Conservation (phyloP, 345 rosid genomes). For the Boechera divaricarpa region DNA sequence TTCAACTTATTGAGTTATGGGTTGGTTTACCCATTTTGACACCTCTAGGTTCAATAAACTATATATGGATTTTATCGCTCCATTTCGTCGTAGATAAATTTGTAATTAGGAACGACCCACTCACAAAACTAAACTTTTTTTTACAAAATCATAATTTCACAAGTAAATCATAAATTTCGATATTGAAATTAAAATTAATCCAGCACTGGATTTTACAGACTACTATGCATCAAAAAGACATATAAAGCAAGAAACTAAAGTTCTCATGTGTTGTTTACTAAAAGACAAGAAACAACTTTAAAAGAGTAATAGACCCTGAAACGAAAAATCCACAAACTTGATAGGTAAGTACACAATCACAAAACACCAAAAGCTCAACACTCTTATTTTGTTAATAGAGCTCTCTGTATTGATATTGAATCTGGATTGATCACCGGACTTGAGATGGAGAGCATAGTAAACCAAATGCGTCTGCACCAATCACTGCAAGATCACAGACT, state of each 20-base stretch:
- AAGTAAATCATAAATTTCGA: not conserved
- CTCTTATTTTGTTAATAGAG: not conserved
- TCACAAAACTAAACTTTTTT: too few relatives aligned
- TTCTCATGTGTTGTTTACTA: slow-evolving; percentile 9
- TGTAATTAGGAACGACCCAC: too few relatives aligned
- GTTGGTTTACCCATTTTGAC: too few relatives aligned
- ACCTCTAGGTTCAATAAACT: too few relatives aligned
- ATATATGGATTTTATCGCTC: too few relatives aligned
- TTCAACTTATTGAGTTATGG: too few relatives aligned
- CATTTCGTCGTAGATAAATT: too few relatives aligned
- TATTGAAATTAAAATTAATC: not conserved
- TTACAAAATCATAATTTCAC: not conserved
- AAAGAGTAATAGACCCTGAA: not conserved
- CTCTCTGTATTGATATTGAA: slow-evolving; percentile 12
- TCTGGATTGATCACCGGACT: slow-evolving; percentile 53
- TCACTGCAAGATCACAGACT: slow-evolving; percentile 82
- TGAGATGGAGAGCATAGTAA: slow-evolving; percentile 87
- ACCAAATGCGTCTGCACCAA: slow-evolving; percentile 96
- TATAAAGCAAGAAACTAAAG: not conserved
- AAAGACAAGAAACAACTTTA: slow-evolving; percentile 6
- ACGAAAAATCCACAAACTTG: slow-evolving; percentile 10
- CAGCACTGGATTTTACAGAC: not conserved
- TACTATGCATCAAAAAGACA: not conserved
- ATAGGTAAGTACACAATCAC: slow-evolving; percentile 8
- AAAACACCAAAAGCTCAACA: slow-evolving; percentile 3